Evolutionary conservation across 2,329 filamentous ascomycete species (phyloP).

Genomic region (Tolypocladium nubicola): DNA sequence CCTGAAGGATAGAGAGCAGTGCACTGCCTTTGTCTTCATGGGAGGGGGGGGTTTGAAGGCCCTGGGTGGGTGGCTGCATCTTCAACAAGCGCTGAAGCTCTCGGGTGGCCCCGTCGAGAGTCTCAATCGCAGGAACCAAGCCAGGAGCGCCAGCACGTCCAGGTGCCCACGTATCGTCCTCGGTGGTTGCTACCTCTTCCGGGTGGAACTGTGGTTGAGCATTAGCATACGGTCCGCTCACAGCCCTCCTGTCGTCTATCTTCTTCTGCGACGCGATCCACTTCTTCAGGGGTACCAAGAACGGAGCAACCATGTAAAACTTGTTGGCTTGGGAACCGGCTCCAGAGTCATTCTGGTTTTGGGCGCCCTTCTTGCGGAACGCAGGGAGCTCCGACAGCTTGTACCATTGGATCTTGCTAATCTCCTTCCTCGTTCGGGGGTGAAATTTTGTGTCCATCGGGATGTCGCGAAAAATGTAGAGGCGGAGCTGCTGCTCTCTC

Average conservation of each 20-base stretch:
- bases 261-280: constrained; percentile 85
- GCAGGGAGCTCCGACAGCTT: constrained; percentile 79
- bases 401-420: constrained; percentile 96
- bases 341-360: constrained; percentile 45
- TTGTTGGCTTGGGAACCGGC: constrained; percentile 61
- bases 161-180: constrained; percentile 47
- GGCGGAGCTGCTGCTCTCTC: constrained; percentile 81
- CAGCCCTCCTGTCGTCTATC: constrained; percentile 44
- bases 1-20: constrained; percentile 42
- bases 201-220: constrained; percentile 27
- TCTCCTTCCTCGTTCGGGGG: constrained; percentile 88
- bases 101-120: constrained; percentile 37
- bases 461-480: constrained; percentile 86
- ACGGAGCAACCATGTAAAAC: constrained; percentile 97
- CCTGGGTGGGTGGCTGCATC: constrained; percentile 41
- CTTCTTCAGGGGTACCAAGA: constrained; percentile 73
- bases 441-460: constrained; percentile 82
- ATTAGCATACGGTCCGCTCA: constrained; percentile 28
- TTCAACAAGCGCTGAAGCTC: constrained; percentile 46
- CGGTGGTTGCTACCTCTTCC: constrained; percentile 49
- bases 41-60: constrained; percentile 24
- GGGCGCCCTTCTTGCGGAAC: constrained; percentile 57
- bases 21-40: constrained; percentile 37
- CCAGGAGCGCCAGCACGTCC: constrained; percentile 21
- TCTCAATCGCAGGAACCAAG: constrained; percentile 29